phyloP scores from a whole-genome alignment of 352 stramenopile species.

The Phytophthora quininea region DNA sequence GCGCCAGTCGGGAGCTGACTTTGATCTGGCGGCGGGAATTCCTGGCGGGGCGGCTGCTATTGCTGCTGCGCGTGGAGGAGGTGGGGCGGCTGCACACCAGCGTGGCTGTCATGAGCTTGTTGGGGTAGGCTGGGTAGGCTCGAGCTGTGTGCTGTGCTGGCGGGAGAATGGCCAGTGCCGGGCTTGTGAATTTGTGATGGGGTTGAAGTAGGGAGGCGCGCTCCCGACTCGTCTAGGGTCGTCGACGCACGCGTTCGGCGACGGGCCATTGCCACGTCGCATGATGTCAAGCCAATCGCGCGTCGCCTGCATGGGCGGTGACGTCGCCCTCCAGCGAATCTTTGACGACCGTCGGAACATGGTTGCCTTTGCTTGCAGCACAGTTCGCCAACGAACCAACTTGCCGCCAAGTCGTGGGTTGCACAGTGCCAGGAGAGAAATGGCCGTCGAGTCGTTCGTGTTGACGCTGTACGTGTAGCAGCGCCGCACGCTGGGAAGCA shows the following conservation, averaged over 20 bases:
- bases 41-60: too few species aligned
- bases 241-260: conserved; percentile 4
- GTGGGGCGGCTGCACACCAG: conserved; percentile 14
- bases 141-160: neutral
- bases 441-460: too few species aligned
- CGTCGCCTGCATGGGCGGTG: conserved; percentile 11
- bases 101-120: conserved; percentile 33
- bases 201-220: conserved; percentile 17
- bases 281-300: conserved; percentile 32
- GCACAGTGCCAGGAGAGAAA: too few species aligned
- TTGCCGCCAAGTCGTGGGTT: too few species aligned
- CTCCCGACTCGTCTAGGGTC: conserved; percentile 4
- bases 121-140: neutral
- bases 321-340: conserved; percentile 1
- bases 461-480: too few species aligned
- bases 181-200: neutral
- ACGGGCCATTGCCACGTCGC: conserved; percentile 29
- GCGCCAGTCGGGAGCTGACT: too few species aligned
- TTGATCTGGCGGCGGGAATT: too few species aligned
- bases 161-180: conserved; percentile 9
- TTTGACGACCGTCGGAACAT: neutral
- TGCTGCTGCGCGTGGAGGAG: too few species aligned
- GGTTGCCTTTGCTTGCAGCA: neutral
- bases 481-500: too few species aligned
- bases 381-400: too few species aligned